Evolutionary conservation across 768 basidiomycete species (phyloP).

Genomic region (Lentinus brumalis): DNA sequence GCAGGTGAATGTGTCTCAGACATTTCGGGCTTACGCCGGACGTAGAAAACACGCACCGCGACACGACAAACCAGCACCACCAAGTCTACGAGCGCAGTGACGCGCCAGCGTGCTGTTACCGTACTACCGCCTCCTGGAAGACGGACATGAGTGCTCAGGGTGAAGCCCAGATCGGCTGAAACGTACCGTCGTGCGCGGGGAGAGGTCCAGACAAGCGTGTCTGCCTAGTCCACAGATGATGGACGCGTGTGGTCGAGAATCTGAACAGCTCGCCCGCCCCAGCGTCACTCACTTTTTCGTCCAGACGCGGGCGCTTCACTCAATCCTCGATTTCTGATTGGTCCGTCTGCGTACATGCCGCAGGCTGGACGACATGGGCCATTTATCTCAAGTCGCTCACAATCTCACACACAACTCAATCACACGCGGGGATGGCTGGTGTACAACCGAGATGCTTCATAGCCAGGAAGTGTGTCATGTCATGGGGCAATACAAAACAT

Average conservation of each 20-base stretch:
- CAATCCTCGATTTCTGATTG: slow-evolving; percentile 4
- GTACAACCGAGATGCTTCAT: slow-evolving; percentile 22
- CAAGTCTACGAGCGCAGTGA: slow-evolving; percentile 7
- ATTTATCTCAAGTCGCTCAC: too few species aligned
- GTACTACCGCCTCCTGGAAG: neutral
- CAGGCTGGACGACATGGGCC: too few species aligned
- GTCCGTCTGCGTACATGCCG: neutral
- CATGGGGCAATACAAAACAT: slow-evolving; percentile 41
- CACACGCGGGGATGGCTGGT: neutral
- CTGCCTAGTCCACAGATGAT: neutral
- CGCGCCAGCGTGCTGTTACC: slow-evolving; percentile 15
- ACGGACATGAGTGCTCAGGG: neutral
- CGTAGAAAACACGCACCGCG: slow-evolving; percentile 16
- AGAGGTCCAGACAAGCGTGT: slow-evolving; percentile 2
- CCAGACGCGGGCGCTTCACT: neutral
- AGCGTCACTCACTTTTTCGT: slow-evolving; percentile 20
- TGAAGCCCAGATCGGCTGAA: neutral
- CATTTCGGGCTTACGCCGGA: neutral
- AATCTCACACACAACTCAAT: neutral
- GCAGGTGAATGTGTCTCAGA: neutral
- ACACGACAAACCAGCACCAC: slow-evolving; percentile 21
- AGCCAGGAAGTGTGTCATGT: slow-evolving; percentile 19
- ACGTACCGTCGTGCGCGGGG: neutral
- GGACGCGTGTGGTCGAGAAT: slow-evolving; percentile 15
- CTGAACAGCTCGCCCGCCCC: neutral